Conservation (phyloP, 2,329 filamentous ascomycete species). For the Penicillium sp. region DNA sequence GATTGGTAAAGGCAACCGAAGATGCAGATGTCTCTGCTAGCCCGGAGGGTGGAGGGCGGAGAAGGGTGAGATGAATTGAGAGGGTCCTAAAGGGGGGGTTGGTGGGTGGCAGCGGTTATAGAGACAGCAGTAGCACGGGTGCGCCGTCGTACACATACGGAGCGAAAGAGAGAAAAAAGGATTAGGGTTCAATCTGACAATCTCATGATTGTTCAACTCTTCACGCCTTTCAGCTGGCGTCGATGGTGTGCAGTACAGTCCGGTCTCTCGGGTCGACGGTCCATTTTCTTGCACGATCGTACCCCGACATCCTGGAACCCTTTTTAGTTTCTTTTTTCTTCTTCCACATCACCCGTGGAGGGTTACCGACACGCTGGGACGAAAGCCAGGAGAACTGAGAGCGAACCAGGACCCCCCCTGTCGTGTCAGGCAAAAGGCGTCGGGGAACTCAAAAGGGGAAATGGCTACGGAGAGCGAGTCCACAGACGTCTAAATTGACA, state of each 20-base stretch:
- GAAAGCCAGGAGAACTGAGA: background rate
- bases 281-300: slow-evolving; percentile 3
- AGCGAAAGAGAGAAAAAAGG: background rate
- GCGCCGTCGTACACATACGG: background rate
- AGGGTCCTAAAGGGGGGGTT: background rate
- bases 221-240: background rate
- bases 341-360: background rate
- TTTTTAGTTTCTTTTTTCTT: background rate
- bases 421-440: slow-evolving; percentile 1
- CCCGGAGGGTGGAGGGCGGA: background rate
- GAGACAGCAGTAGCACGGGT: background rate
- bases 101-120: background rate
- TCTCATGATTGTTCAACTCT: background rate
- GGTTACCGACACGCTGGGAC: background rate
- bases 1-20: slow-evolving; percentile 28
- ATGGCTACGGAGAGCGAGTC: too few species aligned
- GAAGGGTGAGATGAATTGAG: background rate
- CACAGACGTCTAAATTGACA: background rate
- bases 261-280: slow-evolving; percentile 18
- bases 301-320: slow-evolving; percentile 3
- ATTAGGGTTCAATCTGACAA: background rate
- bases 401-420: slow-evolving; percentile 1
- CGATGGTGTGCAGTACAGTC: slow-evolving; percentile 5
- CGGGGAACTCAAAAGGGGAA: slow-evolving; percentile 4
- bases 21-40: slow-evolving; percentile 4